A percentile compares a stretch with the other conserved stretches of the same genome.
Conservation (phyloP, 805 yeast genomes). For the Zygotorulaspora danielsina region DNA sequence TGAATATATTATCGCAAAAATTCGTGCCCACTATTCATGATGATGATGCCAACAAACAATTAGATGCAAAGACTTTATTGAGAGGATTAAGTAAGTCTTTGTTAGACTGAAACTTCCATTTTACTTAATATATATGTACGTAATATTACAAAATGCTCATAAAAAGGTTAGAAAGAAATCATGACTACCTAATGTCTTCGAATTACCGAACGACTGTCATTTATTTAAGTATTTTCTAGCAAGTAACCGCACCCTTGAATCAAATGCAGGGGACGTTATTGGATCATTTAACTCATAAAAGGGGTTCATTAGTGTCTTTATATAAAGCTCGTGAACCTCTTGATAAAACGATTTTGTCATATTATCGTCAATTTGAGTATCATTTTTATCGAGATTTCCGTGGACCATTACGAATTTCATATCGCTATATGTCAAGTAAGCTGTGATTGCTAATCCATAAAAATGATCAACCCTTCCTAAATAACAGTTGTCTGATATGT, state of each 20-base stretch:
- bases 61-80: constrained; percentile 20
- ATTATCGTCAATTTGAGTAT: constrained; percentile 50
- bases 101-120: constrained; percentile 3
- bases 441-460: constrained; percentile 77
- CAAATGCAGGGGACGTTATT: constrained; percentile 70
- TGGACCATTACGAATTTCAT: constrained; percentile 73
- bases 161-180: too few relatives aligned
- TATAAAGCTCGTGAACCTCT: constrained; percentile 84
- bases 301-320: constrained; percentile 79
- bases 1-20: constrained; percentile 18
- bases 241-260: constrained; percentile 60
- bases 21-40: constrained; percentile 11
- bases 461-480: constrained; percentile 79
- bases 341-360: constrained; percentile 75
- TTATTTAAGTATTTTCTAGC: constrained; percentile 70
- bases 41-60: constrained; percentile 3
- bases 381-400: constrained; percentile 40
- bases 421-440: constrained; percentile 84
- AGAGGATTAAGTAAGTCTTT: constrained; percentile 27
- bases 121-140: neutral
- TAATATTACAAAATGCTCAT: constrained; percentile 7
- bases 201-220: constrained; percentile 2
- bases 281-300: constrained; percentile 76
- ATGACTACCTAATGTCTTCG: too few relatives aligned
- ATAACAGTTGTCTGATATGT: constrained; percentile 39